Evolutionary conservation across 805 yeast species (phyloP).

Genomic region (Cyberlindnera xishuangbannaensis): DNA sequence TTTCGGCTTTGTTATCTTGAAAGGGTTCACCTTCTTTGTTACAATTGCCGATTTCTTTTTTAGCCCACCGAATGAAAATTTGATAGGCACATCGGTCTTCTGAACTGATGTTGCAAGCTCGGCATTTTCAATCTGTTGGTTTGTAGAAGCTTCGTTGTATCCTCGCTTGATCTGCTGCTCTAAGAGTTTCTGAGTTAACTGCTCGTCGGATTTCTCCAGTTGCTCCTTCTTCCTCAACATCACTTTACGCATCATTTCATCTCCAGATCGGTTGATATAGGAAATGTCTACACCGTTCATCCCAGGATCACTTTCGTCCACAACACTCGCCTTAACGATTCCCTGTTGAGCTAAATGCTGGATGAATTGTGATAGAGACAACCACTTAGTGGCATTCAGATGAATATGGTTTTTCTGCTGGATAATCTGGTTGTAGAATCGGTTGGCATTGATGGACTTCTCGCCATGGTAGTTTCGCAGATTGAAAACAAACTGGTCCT

Average conservation of each 20-base stretch:
- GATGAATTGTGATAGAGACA: constrained; percentile 62
- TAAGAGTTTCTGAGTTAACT: constrained; percentile 36
- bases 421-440: constrained; percentile 87
- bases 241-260: constrained; percentile 37
- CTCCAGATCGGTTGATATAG: constrained; percentile 51
- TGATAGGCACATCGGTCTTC: constrained; percentile 10
- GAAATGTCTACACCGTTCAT: constrained; percentile 39
- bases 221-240: constrained; percentile 32
- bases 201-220: constrained; percentile 39
- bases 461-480: constrained; percentile 73
- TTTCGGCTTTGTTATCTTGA: constrained; percentile 17
- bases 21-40: constrained; percentile 15
- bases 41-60: constrained; percentile 9
- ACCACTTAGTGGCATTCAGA: constrained; percentile 85
- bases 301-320: constrained; percentile 27
- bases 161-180: constrained; percentile 50
- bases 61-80: constrained; percentile 12
- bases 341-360: constrained; percentile 53
- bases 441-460: constrained; percentile 71
- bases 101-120: constrained; percentile 1
- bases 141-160: constrained; percentile 20
- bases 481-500: constrained; percentile 55
- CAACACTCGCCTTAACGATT: constrained; percentile 42
- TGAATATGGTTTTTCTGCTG: constrained; percentile 80
- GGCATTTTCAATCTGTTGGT: constrained; percentile 43